Percentiles rank a stretch among this genome's conserved stretches.
phyloP scores from a whole-genome alignment of 345 rosid species.

The Hibiscus trionum region DNA sequence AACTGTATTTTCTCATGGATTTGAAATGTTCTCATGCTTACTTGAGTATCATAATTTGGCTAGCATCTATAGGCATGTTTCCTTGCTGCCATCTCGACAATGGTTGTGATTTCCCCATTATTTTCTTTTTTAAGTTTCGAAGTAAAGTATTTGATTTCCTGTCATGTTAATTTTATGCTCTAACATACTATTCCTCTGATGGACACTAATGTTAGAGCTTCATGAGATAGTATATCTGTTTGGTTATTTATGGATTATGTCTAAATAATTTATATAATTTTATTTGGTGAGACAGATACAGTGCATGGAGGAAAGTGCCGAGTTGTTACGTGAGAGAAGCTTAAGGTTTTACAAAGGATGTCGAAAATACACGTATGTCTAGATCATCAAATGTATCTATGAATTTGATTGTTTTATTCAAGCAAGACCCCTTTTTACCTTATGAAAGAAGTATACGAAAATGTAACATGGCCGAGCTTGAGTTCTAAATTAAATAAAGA shows the following conservation, averaged over 20 bases:
- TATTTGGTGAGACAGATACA: conserved; percentile 63
- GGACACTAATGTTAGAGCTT: background rate
- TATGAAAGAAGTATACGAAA: background rate
- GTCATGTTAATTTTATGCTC: background rate
- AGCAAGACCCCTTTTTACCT: background rate
- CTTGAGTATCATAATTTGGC: background rate
- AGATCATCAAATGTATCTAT: background rate
- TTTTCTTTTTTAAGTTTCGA: conserved; percentile 1
- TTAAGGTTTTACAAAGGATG: conserved; percentile 94
- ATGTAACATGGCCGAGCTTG: background rate
- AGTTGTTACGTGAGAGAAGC: conserved; percentile 79
- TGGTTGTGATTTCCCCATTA: background rate
- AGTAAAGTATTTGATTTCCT: background rate
- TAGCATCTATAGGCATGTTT: background rate
- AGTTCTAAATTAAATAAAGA: background rate
- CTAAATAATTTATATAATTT: conserved; percentile 4
- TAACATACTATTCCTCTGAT: background rate
- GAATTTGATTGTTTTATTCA: background rate
- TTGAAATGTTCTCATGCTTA: background rate
- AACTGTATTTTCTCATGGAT: background rate
- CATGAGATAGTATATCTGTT: background rate
- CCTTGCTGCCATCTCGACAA: background rate
- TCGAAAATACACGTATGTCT: conserved; percentile 87
- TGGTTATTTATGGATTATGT: background rate
- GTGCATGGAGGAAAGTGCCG: conserved; percentile 85